phyloP scores from a whole-genome alignment of 139 green algal species.

The Chlorella sp. region DNA sequence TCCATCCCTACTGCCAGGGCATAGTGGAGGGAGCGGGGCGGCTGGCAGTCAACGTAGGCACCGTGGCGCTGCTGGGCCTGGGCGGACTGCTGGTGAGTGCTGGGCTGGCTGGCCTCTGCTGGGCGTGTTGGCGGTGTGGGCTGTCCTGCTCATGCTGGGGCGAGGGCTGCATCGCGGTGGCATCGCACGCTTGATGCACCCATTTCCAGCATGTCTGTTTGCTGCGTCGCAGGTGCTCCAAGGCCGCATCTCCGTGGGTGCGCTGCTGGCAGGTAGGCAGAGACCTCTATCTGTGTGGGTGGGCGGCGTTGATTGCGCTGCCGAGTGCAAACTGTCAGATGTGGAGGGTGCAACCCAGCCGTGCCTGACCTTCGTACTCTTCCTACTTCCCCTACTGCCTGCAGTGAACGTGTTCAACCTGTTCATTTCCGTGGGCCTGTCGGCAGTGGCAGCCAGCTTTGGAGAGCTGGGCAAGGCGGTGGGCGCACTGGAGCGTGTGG shows the following conservation, averaged over 20 bases:
- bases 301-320: not conserved
- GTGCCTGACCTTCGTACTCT: not conserved
- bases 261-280: constrained; percentile 15
- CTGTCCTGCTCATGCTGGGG: no score
- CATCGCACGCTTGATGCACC: no score
- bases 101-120: no score
- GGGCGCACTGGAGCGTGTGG: constrained; percentile 39
- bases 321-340: no score
- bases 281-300: not conserved
- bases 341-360: not conserved
- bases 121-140: no score
- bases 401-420: constrained; percentile 43
- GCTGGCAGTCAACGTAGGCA: constrained; percentile 45
- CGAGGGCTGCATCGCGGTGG: no score
- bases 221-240: not conserved
- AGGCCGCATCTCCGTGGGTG: constrained; percentile 19
- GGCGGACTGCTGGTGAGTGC: constrained; percentile 37
- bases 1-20: not conserved
- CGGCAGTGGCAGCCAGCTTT: constrained; percentile 28
- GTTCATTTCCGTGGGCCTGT: constrained; percentile 42
- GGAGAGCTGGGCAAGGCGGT: constrained; percentile 46
- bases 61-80: constrained; percentile 38
- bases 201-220: no score
- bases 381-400: not conserved
- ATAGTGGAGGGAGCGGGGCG: constrained; percentile 44